Evolutionary conservation across 345 rosid genomes (phyloP), one percentile per base, ranked within the genome.

Genomic region (Theobroma cacao): DNA sequence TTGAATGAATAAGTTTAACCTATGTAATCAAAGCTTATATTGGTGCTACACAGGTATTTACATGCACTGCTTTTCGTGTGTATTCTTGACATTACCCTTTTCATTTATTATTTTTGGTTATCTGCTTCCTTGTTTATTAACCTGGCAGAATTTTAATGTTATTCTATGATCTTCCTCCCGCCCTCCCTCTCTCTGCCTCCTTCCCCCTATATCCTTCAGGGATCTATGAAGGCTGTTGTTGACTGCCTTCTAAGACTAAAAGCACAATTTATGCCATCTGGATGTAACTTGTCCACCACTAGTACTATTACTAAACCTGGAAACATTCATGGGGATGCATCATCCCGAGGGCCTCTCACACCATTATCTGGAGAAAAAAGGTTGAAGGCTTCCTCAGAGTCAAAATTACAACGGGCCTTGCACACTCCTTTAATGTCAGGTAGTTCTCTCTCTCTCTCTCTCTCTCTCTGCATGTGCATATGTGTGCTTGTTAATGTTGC

Each of bases 341-440:
- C 79, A 60, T 63, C 84, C 4, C 56, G 2, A n/a, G 77, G 87
- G 70, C 60, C 79, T 18, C 75, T 78, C 33, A 81, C 89, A 84
- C 82, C 85, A 65, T 64, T 79, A 56, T 80, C 81, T 40, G 84
- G 82, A 71, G 92, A 93, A 65, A 94, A 89, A 76, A 91, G 80
- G 82, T 83, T 68, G 31, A 90, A 77, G 62, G 66, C 58, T 81
- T 79, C 80, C 10, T 63, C 90, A 5, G 90, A 89, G 2, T 86
- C 88, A 50, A 92, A 89, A 74, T 82, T 80, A 52, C 94, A 90
- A 77, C 83, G 85, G 78, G 56, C 81, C 77, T 83, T 88, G 55
- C 84, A 87, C 7, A 82, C 52, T 85, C 82, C 94, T 60, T 79
- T 80, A 10, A 75, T 82, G 80, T 66, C 88, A 65, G 97, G 95